These are phyloP conservation scores for Vicia villosa DNA, from an alignment of 306 rosid species.

Conservation along the genomic window DNA sequence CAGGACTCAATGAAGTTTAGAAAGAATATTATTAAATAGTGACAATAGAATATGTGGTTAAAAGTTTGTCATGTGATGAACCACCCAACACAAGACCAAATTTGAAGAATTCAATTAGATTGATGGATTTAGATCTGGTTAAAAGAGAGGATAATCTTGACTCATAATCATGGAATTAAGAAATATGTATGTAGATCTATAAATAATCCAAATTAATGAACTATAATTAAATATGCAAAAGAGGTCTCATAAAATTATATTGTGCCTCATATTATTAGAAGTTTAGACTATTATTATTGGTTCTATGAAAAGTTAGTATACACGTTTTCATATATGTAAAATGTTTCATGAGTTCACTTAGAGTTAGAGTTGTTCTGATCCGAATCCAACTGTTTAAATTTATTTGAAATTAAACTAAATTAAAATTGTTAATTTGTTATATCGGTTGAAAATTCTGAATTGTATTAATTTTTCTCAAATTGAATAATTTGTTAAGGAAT, in stretches of 20 bases:
- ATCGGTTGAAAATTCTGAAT: too few relatives aligned
- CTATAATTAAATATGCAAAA: slow-evolving; percentile 22
- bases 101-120: neutral
- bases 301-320: neutral
- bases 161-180: slow-evolving; percentile 36
- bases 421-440: too few relatives aligned
- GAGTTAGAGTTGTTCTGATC: too few relatives aligned
- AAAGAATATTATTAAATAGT: slow-evolving; percentile 37
- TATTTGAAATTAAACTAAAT: too few relatives aligned
- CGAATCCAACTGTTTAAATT: too few relatives aligned
- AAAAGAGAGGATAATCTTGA: slow-evolving; percentile 34
- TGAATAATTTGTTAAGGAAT: too few relatives aligned
- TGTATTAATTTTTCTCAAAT: too few relatives aligned
- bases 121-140: neutral
- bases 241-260: slow-evolving; percentile 29
- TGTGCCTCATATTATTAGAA: slow-evolving; percentile 3
- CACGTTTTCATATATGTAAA: neutral
- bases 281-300: neutral
- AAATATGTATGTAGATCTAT: slow-evolving; percentile 39
- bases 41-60: slow-evolving; percentile 36
- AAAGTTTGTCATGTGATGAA: slow-evolving; percentile 60
- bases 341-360: too few relatives aligned
- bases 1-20: slow-evolving; percentile 48
- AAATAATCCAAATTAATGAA: slow-evolving; percentile 20
- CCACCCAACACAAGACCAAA: slow-evolving; percentile 41